A percentile compares a stretch with the other conserved stretches of the same genome.
Conservation (phyloP, 2,329 filamentous ascomycete genomes). For the Aspergillus latus region DNA sequence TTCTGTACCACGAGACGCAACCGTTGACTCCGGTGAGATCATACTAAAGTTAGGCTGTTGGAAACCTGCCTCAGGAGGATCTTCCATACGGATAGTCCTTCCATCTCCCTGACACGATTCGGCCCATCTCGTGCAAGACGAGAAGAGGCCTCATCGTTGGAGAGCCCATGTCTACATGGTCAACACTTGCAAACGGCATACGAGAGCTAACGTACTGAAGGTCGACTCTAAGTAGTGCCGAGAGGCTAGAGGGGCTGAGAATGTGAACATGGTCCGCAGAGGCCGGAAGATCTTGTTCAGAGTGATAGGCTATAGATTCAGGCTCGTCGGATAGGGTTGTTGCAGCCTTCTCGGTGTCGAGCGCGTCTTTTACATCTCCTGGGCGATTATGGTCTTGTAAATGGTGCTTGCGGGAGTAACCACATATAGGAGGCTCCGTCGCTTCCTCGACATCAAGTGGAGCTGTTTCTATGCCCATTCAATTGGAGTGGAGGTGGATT, state of each 20-base stretch:
- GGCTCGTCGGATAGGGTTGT: conserved; percentile 5
- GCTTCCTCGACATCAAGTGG: conserved; percentile 43
- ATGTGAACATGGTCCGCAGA: conserved; percentile 28
- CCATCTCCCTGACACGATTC: conserved; percentile 70
- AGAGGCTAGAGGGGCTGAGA: conserved; percentile 21
- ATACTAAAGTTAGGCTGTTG: conserved; percentile 70
- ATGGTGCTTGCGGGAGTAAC: conserved; percentile 29
- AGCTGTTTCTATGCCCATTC: conserved; percentile 43
- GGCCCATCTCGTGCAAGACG: conserved; percentile 66
- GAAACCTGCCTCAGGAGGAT: conserved; percentile 75
- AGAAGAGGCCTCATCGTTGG: conserved; percentile 60
- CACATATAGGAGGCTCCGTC: conserved; percentile 43
- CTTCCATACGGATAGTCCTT: conserved; percentile 70
- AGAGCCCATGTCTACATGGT: conserved; percentile 58
- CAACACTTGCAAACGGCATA: not conserved
- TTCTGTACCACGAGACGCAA: not conserved
- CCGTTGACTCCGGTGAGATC: conserved; percentile 19
- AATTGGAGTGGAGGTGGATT: conserved; percentile 25
- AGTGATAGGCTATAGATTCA: not conserved
- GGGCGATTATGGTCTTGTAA: conserved; percentile 22
- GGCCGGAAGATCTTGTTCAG: conserved; percentile 3
- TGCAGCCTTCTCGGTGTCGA: conserved; percentile 20
- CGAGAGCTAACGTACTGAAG: conserved; percentile 23
- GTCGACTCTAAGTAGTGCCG: conserved; percentile 24
- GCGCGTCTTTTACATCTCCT: conserved; percentile 20